These are phyloP conservation scores for Exophiala lecanii-corni DNA, from an alignment of 2,329 filamentous ascomycete genomes.

Conservation along the genomic window DNA sequence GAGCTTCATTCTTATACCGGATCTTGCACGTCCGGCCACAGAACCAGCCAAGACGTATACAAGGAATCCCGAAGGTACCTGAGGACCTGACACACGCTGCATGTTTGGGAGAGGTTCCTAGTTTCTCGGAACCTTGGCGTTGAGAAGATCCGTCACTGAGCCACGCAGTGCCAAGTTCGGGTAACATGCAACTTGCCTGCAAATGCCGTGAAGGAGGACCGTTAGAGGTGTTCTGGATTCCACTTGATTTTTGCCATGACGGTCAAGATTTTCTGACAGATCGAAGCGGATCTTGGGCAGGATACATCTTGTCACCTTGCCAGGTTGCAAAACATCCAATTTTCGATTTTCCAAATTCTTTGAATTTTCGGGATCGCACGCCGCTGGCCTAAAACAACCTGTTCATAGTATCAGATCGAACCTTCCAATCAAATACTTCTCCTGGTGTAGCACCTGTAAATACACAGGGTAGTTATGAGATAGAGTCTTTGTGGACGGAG, in stretches of 20 bases:
- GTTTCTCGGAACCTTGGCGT: conserved; percentile 1
- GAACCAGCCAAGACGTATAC: background rate
- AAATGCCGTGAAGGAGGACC: background rate
- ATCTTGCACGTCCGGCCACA: background rate
- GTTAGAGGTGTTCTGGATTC: background rate
- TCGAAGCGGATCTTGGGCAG: background rate
- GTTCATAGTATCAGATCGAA: too few species aligned
- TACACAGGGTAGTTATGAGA: too few species aligned
- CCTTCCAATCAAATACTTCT: too few species aligned
- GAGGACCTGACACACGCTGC: background rate
- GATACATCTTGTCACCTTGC: background rate
- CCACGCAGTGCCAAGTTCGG: background rate
- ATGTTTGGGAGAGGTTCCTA: conserved; percentile 1
- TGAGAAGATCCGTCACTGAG: background rate
- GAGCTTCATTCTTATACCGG: background rate
- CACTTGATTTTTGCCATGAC: conserved; percentile 1
- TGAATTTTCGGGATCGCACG: background rate
- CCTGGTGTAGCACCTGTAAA: too few species aligned
- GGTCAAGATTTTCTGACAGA: background rate
- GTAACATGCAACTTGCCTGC: background rate
- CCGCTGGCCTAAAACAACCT: too few species aligned
- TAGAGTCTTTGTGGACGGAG: too few species aligned
- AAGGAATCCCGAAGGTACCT: background rate
- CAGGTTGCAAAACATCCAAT: background rate
- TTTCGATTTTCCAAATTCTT: background rate